Percentiles rank a stretch among this genome's conserved stretches.
Conservation (phyloP, 345 rosid genomes). For the Boechera stricta region DNA sequence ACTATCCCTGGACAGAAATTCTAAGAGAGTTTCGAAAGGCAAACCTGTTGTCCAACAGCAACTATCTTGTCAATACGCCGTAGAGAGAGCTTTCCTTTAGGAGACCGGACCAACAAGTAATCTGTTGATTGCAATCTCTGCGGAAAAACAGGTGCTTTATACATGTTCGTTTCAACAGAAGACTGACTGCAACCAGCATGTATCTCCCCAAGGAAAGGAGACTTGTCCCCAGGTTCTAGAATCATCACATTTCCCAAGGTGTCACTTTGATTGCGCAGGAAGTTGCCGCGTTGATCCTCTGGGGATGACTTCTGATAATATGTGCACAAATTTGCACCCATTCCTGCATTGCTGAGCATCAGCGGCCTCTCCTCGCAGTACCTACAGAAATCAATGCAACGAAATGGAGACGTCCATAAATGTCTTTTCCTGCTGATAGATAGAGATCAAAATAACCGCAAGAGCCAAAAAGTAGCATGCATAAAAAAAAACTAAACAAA, state of each 20-base stretch:
- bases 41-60: constrained; percentile 96
- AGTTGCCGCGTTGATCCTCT: constrained; percentile 69
- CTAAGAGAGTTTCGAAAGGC: constrained; percentile 29
- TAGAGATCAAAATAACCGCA: constrained; percentile 18
- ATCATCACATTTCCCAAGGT: constrained; percentile 70
- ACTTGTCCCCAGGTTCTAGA: constrained; percentile 87
- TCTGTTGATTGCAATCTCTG: constrained; percentile 89
- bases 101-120: constrained; percentile 86
- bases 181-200: constrained; percentile 81
- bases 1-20: constrained; percentile 12
- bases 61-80: constrained; percentile 90
- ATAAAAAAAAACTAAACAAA: not conserved
- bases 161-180: constrained; percentile 93
- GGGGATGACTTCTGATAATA: constrained; percentile 87
- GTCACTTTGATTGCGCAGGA: constrained; percentile 60
- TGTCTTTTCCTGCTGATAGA: constrained; percentile 11
- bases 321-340: constrained; percentile 95
- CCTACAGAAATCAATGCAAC: constrained; percentile 50
- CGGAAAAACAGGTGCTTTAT: constrained; percentile 83
- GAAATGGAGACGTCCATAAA: constrained; percentile 15
- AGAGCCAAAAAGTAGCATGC: constrained; percentile 26
- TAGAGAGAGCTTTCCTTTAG: constrained; percentile 93
- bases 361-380: constrained; percentile 97
- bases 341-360: constrained; percentile 83
- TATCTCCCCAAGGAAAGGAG: constrained; percentile 97